These are phyloP conservation scores for Colletotrichum cereale DNA, from an alignment of 2,329 filamentous ascomycete genomes.

Conservation along the genomic window DNA sequence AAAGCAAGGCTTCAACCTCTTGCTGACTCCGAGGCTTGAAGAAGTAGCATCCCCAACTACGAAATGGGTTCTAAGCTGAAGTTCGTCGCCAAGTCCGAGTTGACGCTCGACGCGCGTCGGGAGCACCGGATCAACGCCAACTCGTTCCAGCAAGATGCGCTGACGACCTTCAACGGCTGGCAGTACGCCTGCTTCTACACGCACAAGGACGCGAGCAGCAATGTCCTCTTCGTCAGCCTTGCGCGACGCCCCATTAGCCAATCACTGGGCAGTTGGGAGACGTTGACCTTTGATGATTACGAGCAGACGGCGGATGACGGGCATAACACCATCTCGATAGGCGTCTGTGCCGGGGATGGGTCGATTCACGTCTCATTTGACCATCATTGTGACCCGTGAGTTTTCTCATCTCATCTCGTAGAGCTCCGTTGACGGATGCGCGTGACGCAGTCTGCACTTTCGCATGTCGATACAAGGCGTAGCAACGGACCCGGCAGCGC, in stretches of 20 bases:
- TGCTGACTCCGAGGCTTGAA: background rate
- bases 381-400: slow-evolving; percentile 39
- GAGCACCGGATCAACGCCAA: slow-evolving; percentile 38
- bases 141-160: slow-evolving; percentile 38
- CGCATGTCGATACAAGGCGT: slow-evolving; percentile 34
- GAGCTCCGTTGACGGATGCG: background rate
- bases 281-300: slow-evolving; percentile 30
- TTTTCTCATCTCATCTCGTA: background rate
- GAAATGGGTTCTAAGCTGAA: slow-evolving; percentile 13
- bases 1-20: background rate
- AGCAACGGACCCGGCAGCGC: slow-evolving; percentile 15
- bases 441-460: slow-evolving; percentile 9
- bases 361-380: slow-evolving; percentile 36
- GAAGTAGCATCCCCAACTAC: background rate
- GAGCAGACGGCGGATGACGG: slow-evolving; percentile 38
- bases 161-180: slow-evolving; percentile 36
- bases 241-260: slow-evolving; percentile 20
- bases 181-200: slow-evolving; percentile 36
- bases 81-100: slow-evolving; percentile 19
- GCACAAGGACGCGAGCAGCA: slow-evolving; percentile 21
- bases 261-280: slow-evolving; percentile 18
- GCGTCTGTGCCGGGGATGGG: slow-evolving; percentile 26
- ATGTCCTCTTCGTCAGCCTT: slow-evolving; percentile 23
- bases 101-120: slow-evolving; percentile 28
- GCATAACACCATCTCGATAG: slow-evolving; percentile 39